Percentiles rank a stretch among this genome's conserved stretches.
Conservation (phyloP, 768 basidiomycete species). For the Ramaria rubella region DNA sequence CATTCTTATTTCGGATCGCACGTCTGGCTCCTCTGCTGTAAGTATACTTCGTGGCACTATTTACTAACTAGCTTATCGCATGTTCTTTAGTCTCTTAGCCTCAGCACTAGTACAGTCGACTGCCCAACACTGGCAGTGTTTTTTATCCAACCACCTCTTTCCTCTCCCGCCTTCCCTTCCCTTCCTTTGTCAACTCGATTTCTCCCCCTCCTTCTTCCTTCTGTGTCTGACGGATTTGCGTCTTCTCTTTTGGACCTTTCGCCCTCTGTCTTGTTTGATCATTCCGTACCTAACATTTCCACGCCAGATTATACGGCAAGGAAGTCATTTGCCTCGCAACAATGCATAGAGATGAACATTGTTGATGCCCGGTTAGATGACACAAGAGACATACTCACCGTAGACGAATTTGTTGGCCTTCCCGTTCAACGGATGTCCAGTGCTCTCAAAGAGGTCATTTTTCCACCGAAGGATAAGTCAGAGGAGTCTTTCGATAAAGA, state of each 20-base stretch:
- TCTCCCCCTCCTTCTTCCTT: constrained; percentile 6
- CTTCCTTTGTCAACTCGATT: not conserved
- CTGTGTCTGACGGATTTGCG: not conserved
- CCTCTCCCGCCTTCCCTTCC: not conserved
- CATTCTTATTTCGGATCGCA: constrained; percentile 9
- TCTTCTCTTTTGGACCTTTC: constrained; percentile 11
- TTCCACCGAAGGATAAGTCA: not conserved
- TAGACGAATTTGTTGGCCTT: constrained; percentile 1
- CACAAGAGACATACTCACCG: not conserved
- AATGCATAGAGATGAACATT: constrained; percentile 7
- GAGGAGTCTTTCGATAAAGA: not conserved
- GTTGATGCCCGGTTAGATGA: not conserved
- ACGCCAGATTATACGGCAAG: not conserved
- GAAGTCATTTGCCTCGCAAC: constrained; percentile 1
- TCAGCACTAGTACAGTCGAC: not conserved
- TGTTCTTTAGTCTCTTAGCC: not conserved
- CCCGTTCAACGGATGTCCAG: not conserved
- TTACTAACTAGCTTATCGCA: not conserved
- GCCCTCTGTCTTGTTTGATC: constrained; percentile 9
- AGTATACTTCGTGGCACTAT: not conserved
- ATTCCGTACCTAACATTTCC: not conserved
- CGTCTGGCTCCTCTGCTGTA: constrained; percentile 1
- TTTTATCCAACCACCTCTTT: constrained; percentile 6
- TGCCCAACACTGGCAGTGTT: constrained; percentile 9
- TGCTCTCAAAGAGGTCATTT: not conserved